Evolutionary conservation across 1,284 basidiomycete species (phyloP).

Genomic region (Kalmanozyma brasiliensis): DNA sequence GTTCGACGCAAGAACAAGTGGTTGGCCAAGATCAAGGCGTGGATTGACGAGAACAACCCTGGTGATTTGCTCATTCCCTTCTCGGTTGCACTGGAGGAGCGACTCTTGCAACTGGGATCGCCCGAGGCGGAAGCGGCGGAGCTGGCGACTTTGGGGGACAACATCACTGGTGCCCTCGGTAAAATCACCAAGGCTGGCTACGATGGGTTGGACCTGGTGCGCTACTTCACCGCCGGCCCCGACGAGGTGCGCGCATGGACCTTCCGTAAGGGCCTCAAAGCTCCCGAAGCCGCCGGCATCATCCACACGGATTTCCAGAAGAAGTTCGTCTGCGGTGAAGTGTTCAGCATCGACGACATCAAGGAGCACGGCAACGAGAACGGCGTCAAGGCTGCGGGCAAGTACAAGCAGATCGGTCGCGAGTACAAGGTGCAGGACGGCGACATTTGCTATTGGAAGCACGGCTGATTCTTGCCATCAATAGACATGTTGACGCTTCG

Average conservation of each 20-base stretch:
- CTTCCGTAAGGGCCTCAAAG: slow-evolving; percentile 90
- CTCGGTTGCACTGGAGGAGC: slow-evolving; percentile 94
- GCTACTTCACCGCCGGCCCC: slow-evolving; percentile 88
- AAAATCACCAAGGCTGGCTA: slow-evolving; percentile 67
- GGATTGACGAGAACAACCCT: slow-evolving; percentile 97
- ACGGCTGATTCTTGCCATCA: slow-evolving; percentile 14
- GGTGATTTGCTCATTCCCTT: slow-evolving; percentile 97
- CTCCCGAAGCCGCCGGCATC: slow-evolving; percentile 96
- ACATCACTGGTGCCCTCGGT: slow-evolving; percentile 61
- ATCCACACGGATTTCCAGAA: slow-evolving; percentile 96
- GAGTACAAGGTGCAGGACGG: slow-evolving; percentile 78
- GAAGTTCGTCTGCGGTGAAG: slow-evolving; percentile 99
- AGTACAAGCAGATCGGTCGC: slow-evolving; percentile 94
- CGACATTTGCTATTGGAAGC: slow-evolving; percentile 63
- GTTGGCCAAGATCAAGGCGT: slow-evolving; percentile 96
- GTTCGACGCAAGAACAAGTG: slow-evolving; percentile 99
- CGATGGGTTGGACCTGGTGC: slow-evolving; percentile 62
- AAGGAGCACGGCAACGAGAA: slow-evolving; percentile 90
- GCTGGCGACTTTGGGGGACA: slow-evolving; percentile 59
- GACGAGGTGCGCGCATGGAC: slow-evolving; percentile 97
- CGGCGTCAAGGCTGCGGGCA: slow-evolving; percentile 93
- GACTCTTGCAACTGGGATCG: slow-evolving; percentile 73
- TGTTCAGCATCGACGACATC: slow-evolving; percentile 91
- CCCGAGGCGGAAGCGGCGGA: slow-evolving; percentile 62
- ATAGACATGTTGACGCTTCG: too few species aligned